Base-by-base conservation (phyloP, 2,329 filamentous ascomycete genomes). In the Arthroderma uncinatum region DNA sequence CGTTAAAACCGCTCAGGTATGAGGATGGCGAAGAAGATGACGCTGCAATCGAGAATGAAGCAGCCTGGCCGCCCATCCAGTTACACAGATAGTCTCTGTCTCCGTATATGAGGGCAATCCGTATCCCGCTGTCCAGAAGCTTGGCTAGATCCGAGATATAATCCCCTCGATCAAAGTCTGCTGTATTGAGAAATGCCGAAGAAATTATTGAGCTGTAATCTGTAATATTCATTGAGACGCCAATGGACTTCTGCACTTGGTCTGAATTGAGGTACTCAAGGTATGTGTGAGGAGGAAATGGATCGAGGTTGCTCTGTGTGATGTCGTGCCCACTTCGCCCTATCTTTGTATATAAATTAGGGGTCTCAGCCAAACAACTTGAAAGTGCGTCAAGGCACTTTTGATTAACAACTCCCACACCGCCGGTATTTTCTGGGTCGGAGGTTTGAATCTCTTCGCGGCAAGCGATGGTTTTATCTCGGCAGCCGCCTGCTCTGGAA, bases 261-360 rank as follows among this genome's bases (percentile, higher is more conserved):
- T 70, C 70, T 59, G 79, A 73, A 64, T 79, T 82, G 37, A 86
- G 73, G 66, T 76, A 86, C 1, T 78, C 78, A 8, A 75, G 65
- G 63, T 77, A 78, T 66, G 79, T 81, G 8, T 73, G 70, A 0
- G 73, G 69, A 0, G 80, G 2, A 78, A 80, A 81, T 0, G 79
- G 76, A 56, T 81, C 79, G 0, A 74, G 73, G 9, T 71, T 63
- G 6, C 73, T 68, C 7, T 80, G 77, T 0, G 77, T 76, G 30
- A 84, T 76, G 60, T 85, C 82, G 64, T 81, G 84, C 66, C 78
- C 78, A 55, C 79, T 79, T 2, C 76, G 71, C 4, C 74, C 75
- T 1, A 71, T 36, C 66, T 23, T 79, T 57, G 16, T 74, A 63
- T 55, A 78, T 81, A 0, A 72, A 67, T 30, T 53, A n/a, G 50